Evolutionary conservation across 192 early-diverging fungal species (phyloP), one percentile per base, ranked within the genome.

Genomic region (Backusella mclennaniae): DNA sequence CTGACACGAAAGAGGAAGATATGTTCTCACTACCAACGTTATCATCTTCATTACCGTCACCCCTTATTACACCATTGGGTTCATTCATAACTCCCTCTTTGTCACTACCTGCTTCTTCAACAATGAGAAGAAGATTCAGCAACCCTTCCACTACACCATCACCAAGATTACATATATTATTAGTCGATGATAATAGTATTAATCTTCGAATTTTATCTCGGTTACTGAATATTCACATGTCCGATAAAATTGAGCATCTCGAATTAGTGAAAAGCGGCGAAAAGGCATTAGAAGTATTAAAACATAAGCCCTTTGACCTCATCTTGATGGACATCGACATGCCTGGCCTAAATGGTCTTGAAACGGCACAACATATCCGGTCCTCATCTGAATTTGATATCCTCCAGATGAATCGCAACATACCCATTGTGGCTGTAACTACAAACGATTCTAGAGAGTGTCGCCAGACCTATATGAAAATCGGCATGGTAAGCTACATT

Each of bases 301-400:
- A 78, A 9, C 69, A 76, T 67, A 75, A 80, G 31, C 69, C 80
- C 26, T 89, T 87, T 76, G 91, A 92, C 78, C 69, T 89, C 5
- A 80, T 92, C 41, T 83, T 92, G 15, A 87, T 92, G 79, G 91
- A 92, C 70, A 92, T 92, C 77, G 90, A 92, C 73, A 91, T 91
- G 90, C 56, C 91, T 11, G 83, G 79, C 26, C 73, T 92, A 36
- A 88, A 85, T 49, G 91, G 91, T 52, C 82, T 90, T 35, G 86
- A 90, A 77, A 91, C 91, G 26, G 85, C 90, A 19, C 73, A 77
- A n/a, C 82, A 79, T 29, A 90, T 92, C 41, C 90, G 89, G 56
- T 35, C 42, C 21, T 77, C 66, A 41, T 80, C 56, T 49, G 56
- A 77, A 39, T 53, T 78, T 52, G 49, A 79, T 73, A 79, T 90